Percentiles rank a stretch among this genome's conserved stretches.
Conservation (phyloP, 1,139 yeast species). For the Geotrichum siamense region DNA sequence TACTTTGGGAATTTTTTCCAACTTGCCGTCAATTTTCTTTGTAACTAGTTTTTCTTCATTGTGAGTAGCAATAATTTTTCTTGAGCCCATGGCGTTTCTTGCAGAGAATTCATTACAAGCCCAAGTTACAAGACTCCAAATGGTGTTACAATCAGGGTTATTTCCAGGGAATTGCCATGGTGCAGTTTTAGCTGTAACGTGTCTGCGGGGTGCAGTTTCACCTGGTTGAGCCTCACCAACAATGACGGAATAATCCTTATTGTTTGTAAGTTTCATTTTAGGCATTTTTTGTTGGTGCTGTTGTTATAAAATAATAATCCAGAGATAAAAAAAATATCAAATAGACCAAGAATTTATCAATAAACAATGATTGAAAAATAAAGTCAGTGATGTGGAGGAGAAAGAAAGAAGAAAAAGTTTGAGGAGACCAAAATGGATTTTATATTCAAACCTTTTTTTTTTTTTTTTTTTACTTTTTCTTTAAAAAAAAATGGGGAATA, state of each 20-base stretch:
- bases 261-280: not conserved
- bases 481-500: too few species aligned
- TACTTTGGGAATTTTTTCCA: slow-evolving; percentile 62
- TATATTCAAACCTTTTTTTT: too few species aligned
- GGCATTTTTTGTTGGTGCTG: not conserved
- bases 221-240: slow-evolving; percentile 79
- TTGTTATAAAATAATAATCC: not conserved
- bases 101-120: slow-evolving; percentile 52
- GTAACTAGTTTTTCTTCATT: slow-evolving; percentile 67
- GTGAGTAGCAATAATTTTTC: slow-evolving; percentile 67
- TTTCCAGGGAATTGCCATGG: slow-evolving; percentile 34
- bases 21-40: slow-evolving; percentile 73
- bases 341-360: not conserved
- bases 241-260: slow-evolving; percentile 39
- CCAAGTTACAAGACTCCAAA: slow-evolving; percentile 64
- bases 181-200: slow-evolving; percentile 50
- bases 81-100: slow-evolving; percentile 65
- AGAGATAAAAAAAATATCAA: not conserved
- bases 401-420: not conserved
- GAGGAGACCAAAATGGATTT: too few species aligned
- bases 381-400: not conserved
- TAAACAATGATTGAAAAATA: not conserved
- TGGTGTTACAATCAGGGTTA: slow-evolving; percentile 41
- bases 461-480: too few species aligned
- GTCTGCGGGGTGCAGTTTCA: slow-evolving; percentile 90